phyloP scores from a whole-genome alignment of 176 grass and related monocot genomes.

The Chloris gayana region DNA sequence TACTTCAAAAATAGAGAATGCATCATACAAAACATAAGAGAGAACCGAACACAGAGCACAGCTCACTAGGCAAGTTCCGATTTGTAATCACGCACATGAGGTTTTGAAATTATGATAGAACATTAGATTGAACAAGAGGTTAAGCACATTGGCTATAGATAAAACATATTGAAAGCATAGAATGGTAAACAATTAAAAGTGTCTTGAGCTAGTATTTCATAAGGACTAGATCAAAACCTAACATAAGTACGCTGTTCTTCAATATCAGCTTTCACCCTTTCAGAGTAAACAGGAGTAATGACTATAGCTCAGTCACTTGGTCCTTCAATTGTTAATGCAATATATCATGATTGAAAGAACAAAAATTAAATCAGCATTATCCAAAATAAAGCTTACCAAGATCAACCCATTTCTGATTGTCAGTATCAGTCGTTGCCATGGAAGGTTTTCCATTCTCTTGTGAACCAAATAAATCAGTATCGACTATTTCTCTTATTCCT shows the following conservation, averaged over 20 bases:
- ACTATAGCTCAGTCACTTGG: slow-evolving; percentile 12
- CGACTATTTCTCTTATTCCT: slow-evolving; percentile 54
- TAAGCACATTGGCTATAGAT: not conserved
- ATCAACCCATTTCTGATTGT: slow-evolving; percentile 51
- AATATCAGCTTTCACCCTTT: slow-evolving; percentile 19
- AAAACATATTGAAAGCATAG: not conserved
- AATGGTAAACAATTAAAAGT: not conserved
- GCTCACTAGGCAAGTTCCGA: slow-evolving; percentile 12
- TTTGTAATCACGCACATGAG: not conserved
- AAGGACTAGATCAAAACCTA: slow-evolving; percentile 7
- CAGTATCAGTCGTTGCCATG: slow-evolving; percentile 18
- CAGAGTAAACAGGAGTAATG: slow-evolving; percentile 18
- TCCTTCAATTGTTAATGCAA: slow-evolving; percentile 29
- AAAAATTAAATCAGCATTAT: slow-evolving; percentile 5
- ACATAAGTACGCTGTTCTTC: slow-evolving; percentile 8
- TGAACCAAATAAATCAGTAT: slow-evolving; percentile 45
- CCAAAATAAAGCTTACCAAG: slow-evolving; percentile 46
- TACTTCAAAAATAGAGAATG: slow-evolving; percentile 29
- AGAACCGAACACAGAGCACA: not conserved
- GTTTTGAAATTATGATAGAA: not conserved
- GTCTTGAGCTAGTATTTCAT: not conserved
- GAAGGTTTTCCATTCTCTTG: slow-evolving; percentile 30
- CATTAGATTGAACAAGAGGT: not conserved
- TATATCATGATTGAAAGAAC: slow-evolving; percentile 10
- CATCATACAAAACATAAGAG: not conserved